A percentile compares a stretch with the other conserved stretches of the same genome.
Conservation (phyloP, 2,329 filamentous ascomycete species). For the Colletotrichum falcatum region DNA sequence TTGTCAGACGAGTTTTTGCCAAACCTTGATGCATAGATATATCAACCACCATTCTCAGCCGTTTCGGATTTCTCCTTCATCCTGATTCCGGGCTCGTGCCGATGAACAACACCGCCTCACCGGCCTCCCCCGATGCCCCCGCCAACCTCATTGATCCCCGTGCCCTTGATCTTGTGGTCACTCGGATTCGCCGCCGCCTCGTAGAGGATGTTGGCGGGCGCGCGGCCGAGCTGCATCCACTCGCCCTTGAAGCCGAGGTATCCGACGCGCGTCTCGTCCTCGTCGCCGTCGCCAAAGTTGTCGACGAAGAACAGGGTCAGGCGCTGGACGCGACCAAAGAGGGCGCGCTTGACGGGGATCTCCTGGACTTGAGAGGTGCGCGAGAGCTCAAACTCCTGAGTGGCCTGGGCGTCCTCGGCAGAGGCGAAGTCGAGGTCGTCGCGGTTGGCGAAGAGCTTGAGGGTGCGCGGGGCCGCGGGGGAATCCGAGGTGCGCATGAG, state of each 20-base stretch:
- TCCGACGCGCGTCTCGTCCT: slow-evolving; percentile 81
- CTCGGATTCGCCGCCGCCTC: slow-evolving; percentile 92
- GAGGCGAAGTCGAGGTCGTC: slow-evolving; percentile 87
- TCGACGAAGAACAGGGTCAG: slow-evolving; percentile 91
- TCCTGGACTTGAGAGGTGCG: slow-evolving; percentile 88
- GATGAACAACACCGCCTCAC: neutral
- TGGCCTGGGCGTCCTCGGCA: slow-evolving; percentile 76
- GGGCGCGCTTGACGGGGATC: slow-evolving; percentile 85
- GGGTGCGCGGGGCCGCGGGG: slow-evolving; percentile 78
- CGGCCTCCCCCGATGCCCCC: slow-evolving; percentile 60
- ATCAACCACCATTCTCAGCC: neutral
- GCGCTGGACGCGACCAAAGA: slow-evolving; percentile 87
- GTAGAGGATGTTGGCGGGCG: slow-evolving; percentile 88
- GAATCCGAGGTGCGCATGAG: slow-evolving; percentile 83
- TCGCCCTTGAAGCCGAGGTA: slow-evolving; percentile 81
- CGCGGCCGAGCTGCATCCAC: slow-evolving; percentile 83
- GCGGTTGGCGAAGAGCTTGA: slow-evolving; percentile 90
- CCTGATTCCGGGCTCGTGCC: neutral
- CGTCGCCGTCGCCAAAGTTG: slow-evolving; percentile 85
- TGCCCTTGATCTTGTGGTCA: slow-evolving; percentile 81
- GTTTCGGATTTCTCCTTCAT: neutral
- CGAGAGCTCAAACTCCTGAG: slow-evolving; percentile 81
- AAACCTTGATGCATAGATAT: slow-evolving; percentile 1
- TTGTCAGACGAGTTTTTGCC: neutral
- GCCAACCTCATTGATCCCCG: slow-evolving; percentile 65